Evolutionary conservation across 768 basidiomycete species (phyloP).

Genomic region (Calocybe indica): DNA sequence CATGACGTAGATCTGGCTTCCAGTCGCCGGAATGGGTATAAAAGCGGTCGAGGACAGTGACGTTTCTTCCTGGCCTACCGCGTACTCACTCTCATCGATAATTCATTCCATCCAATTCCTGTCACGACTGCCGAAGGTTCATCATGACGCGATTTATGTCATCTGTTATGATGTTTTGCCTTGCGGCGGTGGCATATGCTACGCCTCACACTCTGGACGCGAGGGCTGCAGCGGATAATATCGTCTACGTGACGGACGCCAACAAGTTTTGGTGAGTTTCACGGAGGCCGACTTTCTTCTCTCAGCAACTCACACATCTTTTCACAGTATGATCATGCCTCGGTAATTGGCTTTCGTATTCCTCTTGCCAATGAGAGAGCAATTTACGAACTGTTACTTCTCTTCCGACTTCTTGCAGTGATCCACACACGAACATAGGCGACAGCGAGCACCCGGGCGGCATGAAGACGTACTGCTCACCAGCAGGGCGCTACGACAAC

Average conservation of each 20-base stretch:
- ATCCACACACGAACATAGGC: conserved; percentile 47
- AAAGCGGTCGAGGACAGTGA: no score
- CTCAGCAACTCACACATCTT: background rate
- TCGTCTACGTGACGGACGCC: conserved; percentile 41
- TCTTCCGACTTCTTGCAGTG: conserved; percentile 17
- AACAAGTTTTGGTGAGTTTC: conserved; percentile 37
- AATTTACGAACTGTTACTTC: background rate
- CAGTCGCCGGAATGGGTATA: no score
- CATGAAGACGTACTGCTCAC: conserved; percentile 45
- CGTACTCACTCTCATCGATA: no score
- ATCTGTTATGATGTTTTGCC: background rate
- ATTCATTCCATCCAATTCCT: background rate
- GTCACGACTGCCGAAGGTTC: no score
- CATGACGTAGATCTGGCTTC: no score
- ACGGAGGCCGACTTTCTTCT: background rate
- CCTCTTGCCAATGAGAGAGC: background rate
- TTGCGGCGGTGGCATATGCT: background rate
- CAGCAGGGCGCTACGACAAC: conserved; percentile 28
- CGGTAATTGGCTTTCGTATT: conserved; percentile 19
- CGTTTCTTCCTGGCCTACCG: no score
- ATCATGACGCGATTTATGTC: background rate
- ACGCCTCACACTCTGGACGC: conserved; percentile 2
- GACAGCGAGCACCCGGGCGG: conserved; percentile 47
- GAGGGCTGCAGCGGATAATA: conserved; percentile 37
- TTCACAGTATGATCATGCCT: conserved; percentile 41